Conservation (phyloP, 2,329 filamentous ascomycete genomes). For the Epichloe aotearoae region DNA sequence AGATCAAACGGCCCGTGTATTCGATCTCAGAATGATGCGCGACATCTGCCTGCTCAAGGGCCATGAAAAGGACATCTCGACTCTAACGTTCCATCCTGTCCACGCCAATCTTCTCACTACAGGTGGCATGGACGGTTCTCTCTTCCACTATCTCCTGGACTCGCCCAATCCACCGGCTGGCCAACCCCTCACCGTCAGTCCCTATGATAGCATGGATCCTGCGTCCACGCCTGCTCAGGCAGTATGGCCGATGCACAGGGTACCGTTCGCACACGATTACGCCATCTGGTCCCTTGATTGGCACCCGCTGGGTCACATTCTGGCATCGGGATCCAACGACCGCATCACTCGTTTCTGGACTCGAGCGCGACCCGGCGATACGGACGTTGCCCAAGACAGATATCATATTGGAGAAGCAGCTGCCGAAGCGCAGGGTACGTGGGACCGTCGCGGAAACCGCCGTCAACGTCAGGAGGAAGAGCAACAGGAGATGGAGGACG, state of each 20-base stretch:
- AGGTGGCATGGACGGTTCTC: slow-evolving; percentile 75
- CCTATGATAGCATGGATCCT: slow-evolving; percentile 76
- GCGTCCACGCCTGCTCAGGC: slow-evolving; percentile 70
- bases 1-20: slow-evolving; percentile 85
- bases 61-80: slow-evolving; percentile 92
- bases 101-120: slow-evolving; percentile 83
- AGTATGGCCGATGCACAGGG: slow-evolving; percentile 80
- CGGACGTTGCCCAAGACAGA: slow-evolving; percentile 73
- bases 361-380: slow-evolving; percentile 74
- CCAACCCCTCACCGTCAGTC: slow-evolving; percentile 57
- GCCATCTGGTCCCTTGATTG: slow-evolving; percentile 97
- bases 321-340: slow-evolving; percentile 92
- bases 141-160: slow-evolving; percentile 91
- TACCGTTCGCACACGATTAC: slow-evolving; percentile 83
- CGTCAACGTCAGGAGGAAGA: slow-evolving; percentile 81
- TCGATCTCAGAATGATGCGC: slow-evolving; percentile 96
- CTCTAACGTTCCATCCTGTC: slow-evolving; percentile 84
- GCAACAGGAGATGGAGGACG: slow-evolving; percentile 85
- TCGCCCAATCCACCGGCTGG: slow-evolving; percentile 78
- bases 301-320: slow-evolving; percentile 91
- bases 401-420: slow-evolving; percentile 93
- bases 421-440: slow-evolving; percentile 90
- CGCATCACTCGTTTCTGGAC: slow-evolving; percentile 96
- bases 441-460: slow-evolving; percentile 66
- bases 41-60: slow-evolving; percentile 88